These are phyloP conservation scores for Trifolium fragiferum DNA, from an alignment of 306 rosid genomes.

Conservation along the genomic window DNA sequence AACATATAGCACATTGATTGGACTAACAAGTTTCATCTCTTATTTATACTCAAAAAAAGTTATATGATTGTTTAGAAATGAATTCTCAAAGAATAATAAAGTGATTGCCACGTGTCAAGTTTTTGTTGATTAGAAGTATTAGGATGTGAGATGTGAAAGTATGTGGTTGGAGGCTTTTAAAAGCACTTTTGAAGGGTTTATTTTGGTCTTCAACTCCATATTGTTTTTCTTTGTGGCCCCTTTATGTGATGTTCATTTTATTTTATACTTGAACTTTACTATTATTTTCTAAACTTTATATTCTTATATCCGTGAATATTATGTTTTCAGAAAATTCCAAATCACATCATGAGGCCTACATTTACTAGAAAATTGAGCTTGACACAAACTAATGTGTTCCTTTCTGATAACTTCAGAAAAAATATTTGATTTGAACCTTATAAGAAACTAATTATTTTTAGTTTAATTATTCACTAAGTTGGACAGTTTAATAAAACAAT, in stretches of 20 bases:
- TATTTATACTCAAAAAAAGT: conserved; percentile 45
- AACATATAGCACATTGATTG: conserved; percentile 35
- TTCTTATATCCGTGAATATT: neutral
- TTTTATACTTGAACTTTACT: neutral
- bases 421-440: too few relatives aligned
- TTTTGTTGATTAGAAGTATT: conserved; percentile 40
- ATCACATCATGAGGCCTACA: neutral
- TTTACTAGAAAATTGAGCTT: neutral
- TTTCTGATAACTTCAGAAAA: too few relatives aligned
- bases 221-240: conserved; percentile 46
- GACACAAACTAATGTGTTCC: neutral
- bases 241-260: neutral
- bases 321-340: conserved; percentile 12
- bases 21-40: conserved; percentile 42
- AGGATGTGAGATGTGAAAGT: conserved; percentile 23
- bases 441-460: too few relatives aligned
- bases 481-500: neutral
- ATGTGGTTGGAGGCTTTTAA: conserved; percentile 35
- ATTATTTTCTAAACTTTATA: neutral
- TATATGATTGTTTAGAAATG: conserved; percentile 5
- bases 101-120: conserved; percentile 51
- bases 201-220: neutral
- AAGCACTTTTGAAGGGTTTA: conserved; percentile 36
- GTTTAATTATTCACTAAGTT: too few relatives aligned
- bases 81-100: conserved; percentile 5